Evolutionary conservation across 768 basidiomycete genomes (phyloP), one percentile per base, ranked within the genome.

Genomic region (Kondoa subrosea): DNA sequence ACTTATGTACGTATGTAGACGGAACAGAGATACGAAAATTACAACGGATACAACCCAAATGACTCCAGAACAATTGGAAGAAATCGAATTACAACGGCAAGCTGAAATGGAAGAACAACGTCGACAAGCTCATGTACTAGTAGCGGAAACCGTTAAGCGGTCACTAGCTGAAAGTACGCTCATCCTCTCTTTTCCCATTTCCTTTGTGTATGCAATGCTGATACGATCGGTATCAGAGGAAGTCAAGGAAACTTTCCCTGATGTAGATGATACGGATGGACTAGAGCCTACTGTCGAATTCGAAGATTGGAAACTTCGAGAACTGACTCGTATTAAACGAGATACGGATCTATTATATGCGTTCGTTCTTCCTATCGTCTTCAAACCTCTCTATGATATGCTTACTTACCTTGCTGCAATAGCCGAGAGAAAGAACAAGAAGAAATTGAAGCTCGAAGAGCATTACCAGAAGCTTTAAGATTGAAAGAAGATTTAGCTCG

Each of bases 211-310:
- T n/a, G n/a, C n/a, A 34, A 26, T 17, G n/a, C 2, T 33, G 50
- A 25, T 67, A 16, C 16, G 26, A 26, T 66, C 12, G 16, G 50
- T 59, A 17, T 32, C 72, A 97, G 93, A 90, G 82, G 91, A 96
- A 77, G 90, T 89, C 71, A 85, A 88, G 67, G 87, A 87, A 29
- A 77, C 85, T 25, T 78, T 87, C 34, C 88, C 88, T 1, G 91
- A 96, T 70, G 83, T 97, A 0, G 92, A 97, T 77, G 95, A 99
- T 76, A 88, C 89, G 2, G 95, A 99, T 73, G 93, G 89, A 1
- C 76, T 91, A 61, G 91, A 96, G 74, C 88, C 91, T 1, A 81
- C 83, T 17, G 85, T 77, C 65, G 95, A 97, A 77, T 99, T 99
- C 72, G 92, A 96, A 74, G 89, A 87, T 2, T 99, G 95, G 95